phyloP scores from a whole-genome alignment of 2,329 filamentous ascomycete genomes.

The Helotiales sp. region DNA sequence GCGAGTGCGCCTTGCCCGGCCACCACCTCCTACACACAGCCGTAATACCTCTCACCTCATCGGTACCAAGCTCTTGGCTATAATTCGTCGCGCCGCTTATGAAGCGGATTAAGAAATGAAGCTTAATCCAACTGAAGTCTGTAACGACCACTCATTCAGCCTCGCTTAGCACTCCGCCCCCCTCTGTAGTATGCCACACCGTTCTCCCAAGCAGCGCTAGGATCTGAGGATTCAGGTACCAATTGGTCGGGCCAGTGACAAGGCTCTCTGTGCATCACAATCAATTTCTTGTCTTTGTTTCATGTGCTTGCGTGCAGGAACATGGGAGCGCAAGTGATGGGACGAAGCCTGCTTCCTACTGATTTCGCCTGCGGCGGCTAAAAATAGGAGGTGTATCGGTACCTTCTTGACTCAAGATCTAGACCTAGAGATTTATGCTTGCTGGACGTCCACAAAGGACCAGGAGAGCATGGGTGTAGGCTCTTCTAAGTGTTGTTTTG shows the following conservation, averaged over 20 bases:
- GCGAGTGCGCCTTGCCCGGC: neutral
- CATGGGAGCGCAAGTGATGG: neutral
- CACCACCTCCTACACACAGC: neutral
- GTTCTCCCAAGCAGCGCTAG: neutral
- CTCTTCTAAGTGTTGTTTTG: neutral
- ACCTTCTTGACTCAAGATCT: neutral
- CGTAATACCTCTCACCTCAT: neutral
- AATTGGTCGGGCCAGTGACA: neutral
- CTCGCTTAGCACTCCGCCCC: neutral
- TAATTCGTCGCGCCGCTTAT: neutral
- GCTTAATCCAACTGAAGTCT: neutral
- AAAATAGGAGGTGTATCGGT: neutral
- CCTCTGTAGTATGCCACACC: neutral
- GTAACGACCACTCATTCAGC: neutral
- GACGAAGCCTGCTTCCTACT: neutral
- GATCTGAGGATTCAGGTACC: neutral
- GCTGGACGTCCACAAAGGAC: neutral
- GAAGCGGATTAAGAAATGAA: neutral
- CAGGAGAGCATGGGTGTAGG: neutral
- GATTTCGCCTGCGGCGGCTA: neutral
- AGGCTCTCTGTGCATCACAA: neutral
- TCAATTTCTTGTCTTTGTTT: neutral
- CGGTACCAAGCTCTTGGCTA: neutral
- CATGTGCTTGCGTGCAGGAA: slow-evolving; percentile 3
- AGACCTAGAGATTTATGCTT: neutral